phyloP scores from a whole-genome alignment of 2,329 filamentous ascomycete genomes.

The Myriosclerotinia curreyana region DNA sequence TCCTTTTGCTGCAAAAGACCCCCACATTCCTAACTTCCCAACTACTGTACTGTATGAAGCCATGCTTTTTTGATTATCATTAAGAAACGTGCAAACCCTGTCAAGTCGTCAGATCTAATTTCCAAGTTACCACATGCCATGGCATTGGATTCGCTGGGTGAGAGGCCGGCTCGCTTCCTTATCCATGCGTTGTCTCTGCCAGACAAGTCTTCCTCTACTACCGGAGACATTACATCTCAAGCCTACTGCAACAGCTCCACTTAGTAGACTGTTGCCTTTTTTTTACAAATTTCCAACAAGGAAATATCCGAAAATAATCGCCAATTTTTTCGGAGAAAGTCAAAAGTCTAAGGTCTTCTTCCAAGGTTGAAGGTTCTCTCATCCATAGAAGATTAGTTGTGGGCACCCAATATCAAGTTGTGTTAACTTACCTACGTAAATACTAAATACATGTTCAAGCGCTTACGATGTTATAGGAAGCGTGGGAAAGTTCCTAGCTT shows the following conservation, averaged over 20 bases:
- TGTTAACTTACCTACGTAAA: too few relatives aligned
- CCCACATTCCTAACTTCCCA: background rate
- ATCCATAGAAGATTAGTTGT: too few relatives aligned
- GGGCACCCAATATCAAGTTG: too few relatives aligned
- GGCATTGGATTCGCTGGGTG: conserved; percentile 28
- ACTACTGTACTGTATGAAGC: background rate
- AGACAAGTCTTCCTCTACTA: conserved; percentile 5
- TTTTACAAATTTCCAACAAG: conserved; percentile 4
- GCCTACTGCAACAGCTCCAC: background rate
- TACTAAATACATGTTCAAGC: conserved; percentile 13
- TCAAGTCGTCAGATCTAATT: conserved; percentile 29
- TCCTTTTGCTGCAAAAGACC: conserved; percentile 17
- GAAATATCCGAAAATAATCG: conserved; percentile 1
- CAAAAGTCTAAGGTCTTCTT: too few relatives aligned
- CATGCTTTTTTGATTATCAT: conserved; percentile 1
- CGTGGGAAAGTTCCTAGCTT: conserved; percentile 3
- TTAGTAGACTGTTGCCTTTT: background rate
- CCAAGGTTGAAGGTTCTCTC: background rate
- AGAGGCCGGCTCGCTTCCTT: conserved; percentile 17
- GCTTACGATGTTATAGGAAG: conserved; percentile 1
- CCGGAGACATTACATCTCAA: conserved; percentile 5
- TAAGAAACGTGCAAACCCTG: conserved; percentile 30
- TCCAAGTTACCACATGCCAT: conserved; percentile 26
- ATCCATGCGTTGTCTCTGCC: conserved; percentile 22
- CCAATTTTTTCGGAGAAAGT: background rate